These are phyloP conservation scores for Termitomyces sp. DNA, from an alignment of 768 basidiomycete species.

Conservation along the genomic window DNA sequence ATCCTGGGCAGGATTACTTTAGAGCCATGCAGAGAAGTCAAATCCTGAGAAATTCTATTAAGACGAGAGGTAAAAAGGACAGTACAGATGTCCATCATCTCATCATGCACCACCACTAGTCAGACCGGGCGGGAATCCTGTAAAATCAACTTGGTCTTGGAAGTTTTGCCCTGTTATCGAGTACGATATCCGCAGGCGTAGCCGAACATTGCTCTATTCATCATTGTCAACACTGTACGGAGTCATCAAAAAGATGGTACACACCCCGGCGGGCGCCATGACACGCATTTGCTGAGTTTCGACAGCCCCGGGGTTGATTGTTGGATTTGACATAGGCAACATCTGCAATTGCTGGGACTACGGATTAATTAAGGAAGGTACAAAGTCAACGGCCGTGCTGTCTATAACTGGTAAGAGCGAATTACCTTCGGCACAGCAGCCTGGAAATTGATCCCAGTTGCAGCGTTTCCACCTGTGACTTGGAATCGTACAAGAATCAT, in stretches of 20 bases:
- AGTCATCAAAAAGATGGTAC: slow-evolving; percentile 26
- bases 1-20: not conserved
- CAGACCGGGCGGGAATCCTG: slow-evolving; percentile 79
- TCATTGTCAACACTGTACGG: slow-evolving; percentile 6
- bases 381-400: not conserved
- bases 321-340: slow-evolving; percentile 92
- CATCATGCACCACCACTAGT: slow-evolving; percentile 46
- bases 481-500: slow-evolving; percentile 91
- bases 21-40: not conserved
- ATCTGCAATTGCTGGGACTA: slow-evolving; percentile 97
- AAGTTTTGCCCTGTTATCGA: slow-evolving; percentile 61
- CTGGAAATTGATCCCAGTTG: slow-evolving; percentile 82
- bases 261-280: slow-evolving; percentile 80
- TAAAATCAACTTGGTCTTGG: slow-evolving; percentile 94
- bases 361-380: not conserved
- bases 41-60: slow-evolving; percentile 6
- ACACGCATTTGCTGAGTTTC: slow-evolving; percentile 98
- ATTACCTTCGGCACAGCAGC: slow-evolving; percentile 93
- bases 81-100: not conserved
- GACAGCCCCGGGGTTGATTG: slow-evolving; percentile 67
- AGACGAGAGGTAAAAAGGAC: not conserved
- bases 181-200: slow-evolving; percentile 84
- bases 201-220: slow-evolving; percentile 72
- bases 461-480: slow-evolving; percentile 49
- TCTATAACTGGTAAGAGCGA: slow-evolving; percentile 1